Base-by-base conservation (phyloP, 2,329 filamentous ascomycete genomes). In the Aspergillaceae sp. region DNA sequence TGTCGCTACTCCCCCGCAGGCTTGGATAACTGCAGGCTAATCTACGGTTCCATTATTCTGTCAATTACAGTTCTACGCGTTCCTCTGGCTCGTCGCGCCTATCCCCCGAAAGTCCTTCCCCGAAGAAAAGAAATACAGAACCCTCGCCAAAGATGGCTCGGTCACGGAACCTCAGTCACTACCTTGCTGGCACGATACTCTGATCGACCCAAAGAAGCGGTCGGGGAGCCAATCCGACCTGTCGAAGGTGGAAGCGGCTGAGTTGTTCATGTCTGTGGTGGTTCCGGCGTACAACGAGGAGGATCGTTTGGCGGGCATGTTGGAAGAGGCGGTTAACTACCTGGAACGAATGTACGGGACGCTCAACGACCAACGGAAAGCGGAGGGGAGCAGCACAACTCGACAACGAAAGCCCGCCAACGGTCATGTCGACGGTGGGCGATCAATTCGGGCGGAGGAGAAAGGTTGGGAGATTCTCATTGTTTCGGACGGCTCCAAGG, bases 221-320 rank as follows among this genome's bases (percentile, higher is more conserved):
- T 67, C 74, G 41, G 72, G 71, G 75, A 57, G 60, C 55, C 54
- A 51, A 40, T 49, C 58, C 57, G 57, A 69, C 51, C 60, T 69
- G 51, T 62, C 66, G 19, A 69, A 69, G 40, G 84, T 94, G 45
- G 84, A 89, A 52, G 76, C 83, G 2, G 79, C 89, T 9, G 82
- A 90, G 51, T 69, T 96, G n/a, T 86, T 85, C 63, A 82, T 98
- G 74, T 92, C 86, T 45, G 82, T 97, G 5, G 88, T 98, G 0
- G 84, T 98, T 38, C 92, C 92, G 0, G 92, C 92, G 7, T 98
- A 89, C 76, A 98, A 98, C 56, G 92, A 98, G 62, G 84, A 91
- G 63, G 77, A 86, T 48, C 82, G 92, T 29, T 76, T 98, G 41
- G 76, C 81, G 8, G 84, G 83, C 7, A 95, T 95, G 70, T 75